Evolutionary conservation across 2,329 filamentous ascomycete genomes (phyloP), one percentile per base, ranked within the genome.

Genomic region (Penicillium polonicum): DNA sequence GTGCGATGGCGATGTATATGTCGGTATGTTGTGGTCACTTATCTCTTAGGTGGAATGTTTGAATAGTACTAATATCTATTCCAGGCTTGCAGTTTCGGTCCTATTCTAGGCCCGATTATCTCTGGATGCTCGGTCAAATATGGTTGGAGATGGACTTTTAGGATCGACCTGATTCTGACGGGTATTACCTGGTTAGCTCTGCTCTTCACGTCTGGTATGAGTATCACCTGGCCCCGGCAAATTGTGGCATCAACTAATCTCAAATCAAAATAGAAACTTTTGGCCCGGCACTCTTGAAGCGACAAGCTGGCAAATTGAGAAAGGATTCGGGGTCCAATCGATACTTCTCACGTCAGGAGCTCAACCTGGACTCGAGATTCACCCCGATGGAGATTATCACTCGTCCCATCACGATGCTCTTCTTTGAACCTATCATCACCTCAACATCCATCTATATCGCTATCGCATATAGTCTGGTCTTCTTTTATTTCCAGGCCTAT

Each of bases 401-500:
- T 1, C 78, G 90, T 0, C 90, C 90, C 0, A 72, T 92, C 6
- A 81, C 87, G 27, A 93, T 93, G 90, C 78, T 88, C 33, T 44
- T 83, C 50, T 86, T 82, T 43, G 90, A 94, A 69, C 86, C 88
- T 48, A 88, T 93, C 49, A 88, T 93, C 8, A 79, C 86, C 25
- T 87, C 85, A 48, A 85, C 83, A 1, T 91, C 87, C 71, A 69
- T 84, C 68, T 92, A 91, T 72, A 79, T 92, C 12, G 85, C 89
- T 35, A 78, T 92, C 29, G 82, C 86, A 35, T 92, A 91, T 68
- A 82, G 79, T 4, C 81, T 87, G 59, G 84, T 87, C 60, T 87
- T 85, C 79, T 89, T 92, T 75, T 91, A 86, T 68, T 91, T 93
- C 65, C 85, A 91, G 70, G 87, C 88, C 2, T 92, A 88, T 70